Base-by-base conservation (phyloP, 2,329 filamentous ascomycete species). In the Aspergillus tamarii region DNA sequence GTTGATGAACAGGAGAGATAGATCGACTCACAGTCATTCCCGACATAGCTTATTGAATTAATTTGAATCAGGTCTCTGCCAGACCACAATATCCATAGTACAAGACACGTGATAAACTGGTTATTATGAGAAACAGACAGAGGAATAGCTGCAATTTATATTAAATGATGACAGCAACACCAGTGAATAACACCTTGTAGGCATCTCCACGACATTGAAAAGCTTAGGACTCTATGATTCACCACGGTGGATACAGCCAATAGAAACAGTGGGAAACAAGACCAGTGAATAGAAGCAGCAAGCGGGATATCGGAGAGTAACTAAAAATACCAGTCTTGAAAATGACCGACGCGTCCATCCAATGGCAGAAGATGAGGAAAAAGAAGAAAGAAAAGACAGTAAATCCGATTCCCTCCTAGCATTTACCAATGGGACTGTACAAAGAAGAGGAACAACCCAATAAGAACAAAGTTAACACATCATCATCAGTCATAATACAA, bases 401-500 rank as follows among this genome's bases (percentile, higher is more conserved):
- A 30, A 32, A n/a, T 52, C 48, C 8, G 4, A n/a, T 34, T 21
- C 16, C 16, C n/a, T 30, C 46, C 48, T 19, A 34, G 12, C 9
- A 52, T 52, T 52, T 28, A 52, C 48, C 48, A 32, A 12, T 21
- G 12, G n/a, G 48, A 52, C 48, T 52, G 19, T 52, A 52, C 48
- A 52, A n/a, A 32, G 28, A 52, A n/a, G 19, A 21, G 48, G 48
- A 52, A 52, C 9, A 32, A 32, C 48, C 48, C 48, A n/a, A 28
- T n/a, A 32, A 14, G 54, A 52, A 59, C 21, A 39, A 53, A 59
- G 57, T 9, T 46, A 52, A 52, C 21, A 23, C 34, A 39, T 32
- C 57, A 39, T 53, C 57, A 34, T 59, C 32, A 39, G 32, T 52
- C 48, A 34, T 60, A 41, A 60, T 52, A 60, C 36, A 32, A 54